Evolutionary conservation across 805 yeast genomes (phyloP), one percentile per base, ranked within the genome.

Genomic region (Candida silvatica): DNA sequence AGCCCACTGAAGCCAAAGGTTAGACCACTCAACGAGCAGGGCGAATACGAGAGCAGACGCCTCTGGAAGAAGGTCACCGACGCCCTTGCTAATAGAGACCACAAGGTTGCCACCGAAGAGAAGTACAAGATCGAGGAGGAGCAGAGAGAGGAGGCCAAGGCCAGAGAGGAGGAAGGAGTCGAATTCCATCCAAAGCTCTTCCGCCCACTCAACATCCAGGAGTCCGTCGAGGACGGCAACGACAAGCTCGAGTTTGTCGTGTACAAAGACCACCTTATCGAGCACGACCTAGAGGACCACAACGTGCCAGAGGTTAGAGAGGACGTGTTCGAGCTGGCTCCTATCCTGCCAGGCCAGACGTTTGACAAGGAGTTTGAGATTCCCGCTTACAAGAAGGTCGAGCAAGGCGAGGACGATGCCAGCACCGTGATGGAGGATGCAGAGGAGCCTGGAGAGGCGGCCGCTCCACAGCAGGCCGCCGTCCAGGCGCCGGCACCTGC

Each of bases 161-260:
- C 75, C 48, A 71, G 97, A 46, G 59, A 62, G 15, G 95, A 81
- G 44, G 81, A 79, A 32, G 94, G 90, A 11, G 78, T 71, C 2
- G 87, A 78, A 45, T 87, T 83, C 57, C 76, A 74, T 45, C 96
- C 97, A 17, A 77, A 77, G 50, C 59, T 86, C 29, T 90, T 90
- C 61, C 74, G 68, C 50, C 66, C 58, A 11, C 60, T 68, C 5
- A 42, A 64, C 9, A 56, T 58, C 18, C 53, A 54, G 16, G 59
- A 62, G 28, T 39, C 52, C 6, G 44, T 40, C 4, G 41, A 41
- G 18, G 37, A 42, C 19, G 59, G 55, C 20, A 54, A 55, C 27
- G 64, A 68, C 31, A 69, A 67, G 37, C 57, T 86, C 39, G 88
- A 84, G 54, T 86, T 62, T 51, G 56, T 73, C 24, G 63, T 85